Base-by-base conservation (phyloP, 768 basidiomycete genomes). In the Psilocybe tampanensis region DNA sequence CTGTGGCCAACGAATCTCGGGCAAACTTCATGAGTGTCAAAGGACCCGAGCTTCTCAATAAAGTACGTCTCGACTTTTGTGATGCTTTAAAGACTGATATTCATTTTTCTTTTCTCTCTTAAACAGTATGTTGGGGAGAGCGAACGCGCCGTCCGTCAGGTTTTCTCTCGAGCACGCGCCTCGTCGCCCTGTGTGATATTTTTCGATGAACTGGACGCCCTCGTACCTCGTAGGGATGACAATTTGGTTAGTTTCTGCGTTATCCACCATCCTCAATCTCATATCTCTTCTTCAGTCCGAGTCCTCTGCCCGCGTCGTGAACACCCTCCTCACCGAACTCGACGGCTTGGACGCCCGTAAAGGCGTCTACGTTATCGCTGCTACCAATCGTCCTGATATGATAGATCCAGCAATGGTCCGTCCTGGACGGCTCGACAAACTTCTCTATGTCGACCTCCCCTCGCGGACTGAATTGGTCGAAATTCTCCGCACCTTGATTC, bases 21-120 rank as follows among this genome's bases (percentile, higher is more conserved):
- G 97, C 97, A 12, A 98, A 95, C 72, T 98, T 99, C 66, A 98
- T 99, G 67, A 95, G 94, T 66, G 92, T 98, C 49, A 98, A 98
- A 67, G 97, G 97, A 0, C 97, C 97, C 0, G 97, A 99, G 67
- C 68, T 98, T 52, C 76, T 99, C 56, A 99, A 99, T 77, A 99
- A 99, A 84, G 95, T 92, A 55, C 6, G 81, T 9, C 57, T 43
- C n/a, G n/a, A n/a, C n/a, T n/a, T n/a, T n/a, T n/a, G n/a, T 29
- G 13, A 18, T 52, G 32, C 15, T 18, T 21, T 52, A 34, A 41
- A 15, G 39, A 41, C 9, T 8, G 18, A 13, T 45, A 26, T n/a
- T 33, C n/a, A 11, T 34, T 49, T 52, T 15, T 50, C 12, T 18
- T 44, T 41, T 19, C 19, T 7, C 13, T 18, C 3, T 29, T 5